A percentile compares a stretch with the other conserved stretches of the same genome.
These are phyloP conservation scores for Emergomyces pasteurianus DNA, from an alignment of 2,329 filamentous ascomycete species.

Conservation along the genomic window DNA sequence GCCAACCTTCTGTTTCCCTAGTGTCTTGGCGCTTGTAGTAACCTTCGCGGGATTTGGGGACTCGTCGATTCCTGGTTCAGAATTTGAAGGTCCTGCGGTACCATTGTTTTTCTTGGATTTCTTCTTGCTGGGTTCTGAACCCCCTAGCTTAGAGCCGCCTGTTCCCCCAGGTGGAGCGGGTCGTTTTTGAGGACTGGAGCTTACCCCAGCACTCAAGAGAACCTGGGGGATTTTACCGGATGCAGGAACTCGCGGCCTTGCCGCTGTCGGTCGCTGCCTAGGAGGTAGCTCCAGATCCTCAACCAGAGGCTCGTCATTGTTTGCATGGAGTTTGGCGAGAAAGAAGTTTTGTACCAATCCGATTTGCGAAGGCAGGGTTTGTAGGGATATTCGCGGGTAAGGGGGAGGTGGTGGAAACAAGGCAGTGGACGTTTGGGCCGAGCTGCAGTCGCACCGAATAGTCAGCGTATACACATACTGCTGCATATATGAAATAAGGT, in stretches of 20 bases:
- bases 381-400: constrained; percentile 65
- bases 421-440: constrained; percentile 43
- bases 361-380: constrained; percentile 68
- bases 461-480: constrained; percentile 9
- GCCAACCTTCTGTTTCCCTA: constrained; percentile 43
- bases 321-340: constrained; percentile 73
- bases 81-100: constrained; percentile 16
- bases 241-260: constrained; percentile 33
- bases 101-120: constrained; percentile 32
- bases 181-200: constrained; percentile 32
- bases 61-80: constrained; percentile 27
- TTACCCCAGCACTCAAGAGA: constrained; percentile 18
- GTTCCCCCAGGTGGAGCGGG: constrained; percentile 20
- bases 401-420: constrained; percentile 52
- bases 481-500: constrained; percentile 1
- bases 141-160: constrained; percentile 16
- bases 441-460: constrained; percentile 12
- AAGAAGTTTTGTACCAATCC: constrained; percentile 88
- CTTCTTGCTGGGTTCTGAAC: constrained; percentile 30
- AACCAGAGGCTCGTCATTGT: constrained; percentile 67
- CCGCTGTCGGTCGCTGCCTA: constrained; percentile 58
- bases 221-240: constrained; percentile 33
- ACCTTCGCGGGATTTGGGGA: constrained; percentile 19
- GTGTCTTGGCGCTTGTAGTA: constrained; percentile 22
- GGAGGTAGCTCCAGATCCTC: constrained; percentile 91